phyloP scores from a whole-genome alignment of 495 filamentous ascomycete genomes.

The Halenospora varia region DNA sequence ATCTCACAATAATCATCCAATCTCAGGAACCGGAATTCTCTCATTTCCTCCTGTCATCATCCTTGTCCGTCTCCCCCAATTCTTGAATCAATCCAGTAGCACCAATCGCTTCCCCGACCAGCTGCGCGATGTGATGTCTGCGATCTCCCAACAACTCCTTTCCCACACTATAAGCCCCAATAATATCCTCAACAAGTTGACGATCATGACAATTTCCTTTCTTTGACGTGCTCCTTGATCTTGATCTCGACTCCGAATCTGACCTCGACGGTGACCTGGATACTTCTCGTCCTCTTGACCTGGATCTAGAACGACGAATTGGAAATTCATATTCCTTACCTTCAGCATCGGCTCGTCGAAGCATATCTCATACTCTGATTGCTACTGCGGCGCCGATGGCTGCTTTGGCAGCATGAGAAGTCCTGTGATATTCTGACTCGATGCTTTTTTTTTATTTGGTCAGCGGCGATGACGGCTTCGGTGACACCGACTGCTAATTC shows the following conservation, averaged over 20 bases:
- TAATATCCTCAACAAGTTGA: slow-evolving; percentile 7
- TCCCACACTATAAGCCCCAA: slow-evolving; percentile 8
- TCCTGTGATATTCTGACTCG: too few relatives aligned
- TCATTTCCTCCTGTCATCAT: too few relatives aligned
- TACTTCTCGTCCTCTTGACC: background rate
- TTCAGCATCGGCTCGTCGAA: slow-evolving; percentile 19
- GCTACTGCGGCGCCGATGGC: slow-evolving; percentile 25
- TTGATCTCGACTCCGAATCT: background rate
- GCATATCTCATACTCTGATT: slow-evolving; percentile 24
- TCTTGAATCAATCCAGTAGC: slow-evolving; percentile 8
- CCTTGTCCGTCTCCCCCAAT: background rate
- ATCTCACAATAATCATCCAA: too few relatives aligned
- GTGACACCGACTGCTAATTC: too few relatives aligned
- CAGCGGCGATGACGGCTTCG: too few relatives aligned
- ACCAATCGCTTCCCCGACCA: slow-evolving; percentile 6
- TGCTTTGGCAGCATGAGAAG: slow-evolving; percentile 23
- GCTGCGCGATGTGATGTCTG: slow-evolving; percentile 11
- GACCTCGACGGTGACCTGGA: background rate
- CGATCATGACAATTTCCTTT: slow-evolving; percentile 6
- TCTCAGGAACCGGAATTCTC: too few relatives aligned
- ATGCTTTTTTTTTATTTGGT: too few relatives aligned
- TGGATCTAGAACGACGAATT: background rate
- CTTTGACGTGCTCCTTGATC: background rate
- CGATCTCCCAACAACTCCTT: slow-evolving; percentile 9
- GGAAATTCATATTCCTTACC: background rate